Percentiles rank a stretch among this genome's conserved stretches.
These are phyloP conservation scores for Penicillium sp. DNA, from an alignment of 2,329 filamentous ascomycete genomes.

Conservation along the genomic window DNA sequence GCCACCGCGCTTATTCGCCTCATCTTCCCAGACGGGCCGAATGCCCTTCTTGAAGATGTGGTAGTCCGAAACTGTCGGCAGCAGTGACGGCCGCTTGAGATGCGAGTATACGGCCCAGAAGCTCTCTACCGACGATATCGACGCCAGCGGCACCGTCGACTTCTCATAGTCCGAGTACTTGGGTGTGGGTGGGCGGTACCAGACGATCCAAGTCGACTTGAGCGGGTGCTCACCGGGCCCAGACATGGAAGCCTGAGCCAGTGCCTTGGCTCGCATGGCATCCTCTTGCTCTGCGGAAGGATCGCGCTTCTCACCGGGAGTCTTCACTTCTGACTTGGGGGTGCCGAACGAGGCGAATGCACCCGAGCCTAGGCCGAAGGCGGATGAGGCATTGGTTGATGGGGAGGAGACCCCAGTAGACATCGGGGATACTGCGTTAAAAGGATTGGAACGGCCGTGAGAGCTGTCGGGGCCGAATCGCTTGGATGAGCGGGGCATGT, in stretches of 20 bases:
- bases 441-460: conserved; percentile 73
- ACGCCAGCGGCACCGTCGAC: conserved; percentile 83
- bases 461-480: conserved; percentile 74
- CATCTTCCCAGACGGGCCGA: conserved; percentile 96
- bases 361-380: conserved; percentile 90
- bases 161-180: conserved; percentile 99
- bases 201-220: conserved; percentile 90
- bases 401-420: conserved; percentile 72
- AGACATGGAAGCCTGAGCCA: conserved; percentile 38
- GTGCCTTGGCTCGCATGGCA: conserved; percentile 40
- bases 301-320: conserved; percentile 65
- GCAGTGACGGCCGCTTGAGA: conserved; percentile 80
- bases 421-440: conserved; percentile 72
- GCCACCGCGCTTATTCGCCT: conserved; percentile 91
- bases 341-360: conserved; percentile 97
- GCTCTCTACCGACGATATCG: conserved; percentile 79
- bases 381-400: conserved; percentile 74
- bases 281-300: conserved; percentile 48
- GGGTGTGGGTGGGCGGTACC: conserved; percentile 94
- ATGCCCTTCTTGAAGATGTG: conserved; percentile 98
- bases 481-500: conserved; percentile 67
- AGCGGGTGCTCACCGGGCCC: conserved; percentile 58
- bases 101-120: conserved; percentile 90
- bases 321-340: conserved; percentile 81
- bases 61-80: conserved; percentile 94